Conservation (phyloP, 495 filamentous ascomycete species). For the Glonium stellatum region DNA sequence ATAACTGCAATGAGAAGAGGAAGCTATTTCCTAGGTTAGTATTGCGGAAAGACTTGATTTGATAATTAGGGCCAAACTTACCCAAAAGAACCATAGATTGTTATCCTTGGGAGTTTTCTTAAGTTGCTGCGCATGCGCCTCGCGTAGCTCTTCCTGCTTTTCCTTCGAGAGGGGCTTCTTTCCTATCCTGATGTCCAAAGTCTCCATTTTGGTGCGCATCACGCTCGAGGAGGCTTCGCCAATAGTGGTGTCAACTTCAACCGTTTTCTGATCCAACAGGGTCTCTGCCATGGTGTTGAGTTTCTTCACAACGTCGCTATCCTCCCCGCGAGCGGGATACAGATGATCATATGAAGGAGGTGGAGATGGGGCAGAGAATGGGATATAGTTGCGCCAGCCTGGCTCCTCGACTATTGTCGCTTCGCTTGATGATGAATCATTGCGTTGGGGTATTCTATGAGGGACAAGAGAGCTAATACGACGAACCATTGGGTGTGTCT, state of each 20-base stretch:
- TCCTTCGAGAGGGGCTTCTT: constrained; percentile 53
- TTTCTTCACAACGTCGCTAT: constrained; percentile 51
- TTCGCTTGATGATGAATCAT: constrained; percentile 37
- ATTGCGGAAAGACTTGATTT: background rate
- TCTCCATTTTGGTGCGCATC: background rate
- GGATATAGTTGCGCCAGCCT: constrained; percentile 57
- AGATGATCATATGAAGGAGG: constrained; percentile 76
- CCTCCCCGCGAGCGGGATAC: constrained; percentile 50
- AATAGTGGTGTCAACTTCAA: constrained; percentile 38
- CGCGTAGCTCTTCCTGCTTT: constrained; percentile 64
- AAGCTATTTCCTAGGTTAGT: background rate
- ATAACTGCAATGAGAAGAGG: background rate
- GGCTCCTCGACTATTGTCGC: constrained; percentile 34
- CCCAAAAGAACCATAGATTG: constrained; percentile 82
- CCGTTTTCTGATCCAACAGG: constrained; percentile 56
- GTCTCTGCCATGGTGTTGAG: constrained; percentile 54
- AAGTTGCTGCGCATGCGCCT: constrained; percentile 66
- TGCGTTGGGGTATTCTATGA: constrained; percentile 35
- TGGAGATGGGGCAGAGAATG: constrained; percentile 40
- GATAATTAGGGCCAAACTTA: constrained; percentile 37
- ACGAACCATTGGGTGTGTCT: constrained; percentile 64
- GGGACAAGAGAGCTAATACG: constrained; percentile 70
- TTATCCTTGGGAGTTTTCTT: constrained; percentile 68
- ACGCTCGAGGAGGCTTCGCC: constrained; percentile 6
- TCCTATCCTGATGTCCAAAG: constrained; percentile 42